Conservation (phyloP, 495 filamentous ascomycete species). For the Aspergillus bridgeri region DNA sequence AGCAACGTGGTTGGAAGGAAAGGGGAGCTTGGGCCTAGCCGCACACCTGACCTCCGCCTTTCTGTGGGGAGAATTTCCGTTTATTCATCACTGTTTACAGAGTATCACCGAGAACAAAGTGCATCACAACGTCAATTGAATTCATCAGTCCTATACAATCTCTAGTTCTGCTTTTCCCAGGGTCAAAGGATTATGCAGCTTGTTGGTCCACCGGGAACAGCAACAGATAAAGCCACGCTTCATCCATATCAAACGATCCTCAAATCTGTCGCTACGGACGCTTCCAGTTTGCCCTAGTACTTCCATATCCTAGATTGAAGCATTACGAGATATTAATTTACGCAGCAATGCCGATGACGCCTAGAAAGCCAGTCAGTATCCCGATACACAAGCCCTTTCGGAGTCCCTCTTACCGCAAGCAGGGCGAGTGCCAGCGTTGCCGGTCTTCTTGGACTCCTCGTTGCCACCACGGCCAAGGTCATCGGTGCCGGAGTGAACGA, state of each 20-base stretch:
- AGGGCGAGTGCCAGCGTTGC: conserved; percentile 87
- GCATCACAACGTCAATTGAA: conserved; percentile 4
- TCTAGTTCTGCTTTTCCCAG: neutral
- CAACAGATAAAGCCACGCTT: neutral
- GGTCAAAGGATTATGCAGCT: neutral
- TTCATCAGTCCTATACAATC: conserved; percentile 13
- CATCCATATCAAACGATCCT: conserved; percentile 1
- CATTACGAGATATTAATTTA: conserved; percentile 30
- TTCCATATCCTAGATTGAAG: conserved; percentile 12
- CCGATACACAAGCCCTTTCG: neutral
- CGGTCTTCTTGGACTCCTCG: conserved; percentile 95
- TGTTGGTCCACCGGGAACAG: neutral
- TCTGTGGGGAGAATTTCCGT: conserved; percentile 8
- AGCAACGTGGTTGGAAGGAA: conserved; percentile 17
- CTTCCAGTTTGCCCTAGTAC: conserved; percentile 7
- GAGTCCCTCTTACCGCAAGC: conserved; percentile 71
- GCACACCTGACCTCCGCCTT: conserved; percentile 21
- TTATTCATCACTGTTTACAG: too few relatives aligned
- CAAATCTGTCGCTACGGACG: conserved; percentile 8
- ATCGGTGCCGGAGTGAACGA: conserved; percentile 91
- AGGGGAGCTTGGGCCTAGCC: conserved; percentile 11
- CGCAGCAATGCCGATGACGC: conserved; percentile 84
- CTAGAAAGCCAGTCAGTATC: conserved; percentile 26
- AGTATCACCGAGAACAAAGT: too few relatives aligned
- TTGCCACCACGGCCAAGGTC: conserved; percentile 87